These are phyloP conservation scores for Lentinula guzmanii DNA, from an alignment of 768 basidiomycete genomes.

Conservation along the genomic window DNA sequence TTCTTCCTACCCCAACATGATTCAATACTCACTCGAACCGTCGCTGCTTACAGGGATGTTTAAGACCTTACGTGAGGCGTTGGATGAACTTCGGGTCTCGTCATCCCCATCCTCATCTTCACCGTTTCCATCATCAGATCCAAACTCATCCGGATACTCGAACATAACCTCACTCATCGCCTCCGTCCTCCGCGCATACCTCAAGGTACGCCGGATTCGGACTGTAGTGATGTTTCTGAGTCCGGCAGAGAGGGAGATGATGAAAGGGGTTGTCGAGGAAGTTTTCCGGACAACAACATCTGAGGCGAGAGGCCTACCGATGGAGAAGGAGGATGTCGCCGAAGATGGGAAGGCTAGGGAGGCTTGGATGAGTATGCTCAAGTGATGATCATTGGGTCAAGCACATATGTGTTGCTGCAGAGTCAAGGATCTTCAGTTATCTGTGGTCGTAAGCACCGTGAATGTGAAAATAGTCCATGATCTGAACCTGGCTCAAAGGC, in stretches of 20 bases:
- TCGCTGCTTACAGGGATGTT: slow-evolving; percentile 53
- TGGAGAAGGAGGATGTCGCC: neutral
- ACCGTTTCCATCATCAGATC: neutral
- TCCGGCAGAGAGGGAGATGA: neutral
- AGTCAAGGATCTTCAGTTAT: too few relatives aligned
- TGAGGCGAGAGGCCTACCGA: neutral
- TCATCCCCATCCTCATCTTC: neutral
- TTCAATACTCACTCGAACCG: slow-evolving; percentile 68
- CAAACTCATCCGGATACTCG: neutral
- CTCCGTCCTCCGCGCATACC: neutral
- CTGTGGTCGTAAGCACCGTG: too few relatives aligned
- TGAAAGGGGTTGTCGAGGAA: neutral
- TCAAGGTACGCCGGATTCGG: neutral
- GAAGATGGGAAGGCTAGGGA: neutral
- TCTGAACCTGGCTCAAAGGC: too few relatives aligned
- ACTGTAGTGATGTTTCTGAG: slow-evolving; percentile 1
- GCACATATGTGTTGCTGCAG: too few relatives aligned
- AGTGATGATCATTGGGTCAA: neutral
- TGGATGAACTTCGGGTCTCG: neutral
- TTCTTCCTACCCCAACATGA: slow-evolving; percentile 49
- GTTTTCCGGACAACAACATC: neutral
- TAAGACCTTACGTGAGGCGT: slow-evolving; percentile 18
- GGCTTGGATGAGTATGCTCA: neutral
- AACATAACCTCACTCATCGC: neutral
- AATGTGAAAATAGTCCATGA: too few relatives aligned